A percentile compares a stretch with the other conserved stretches of the same genome.
Conservation (phyloP, 768 basidiomycete genomes). For the Lentinula guzmanii region DNA sequence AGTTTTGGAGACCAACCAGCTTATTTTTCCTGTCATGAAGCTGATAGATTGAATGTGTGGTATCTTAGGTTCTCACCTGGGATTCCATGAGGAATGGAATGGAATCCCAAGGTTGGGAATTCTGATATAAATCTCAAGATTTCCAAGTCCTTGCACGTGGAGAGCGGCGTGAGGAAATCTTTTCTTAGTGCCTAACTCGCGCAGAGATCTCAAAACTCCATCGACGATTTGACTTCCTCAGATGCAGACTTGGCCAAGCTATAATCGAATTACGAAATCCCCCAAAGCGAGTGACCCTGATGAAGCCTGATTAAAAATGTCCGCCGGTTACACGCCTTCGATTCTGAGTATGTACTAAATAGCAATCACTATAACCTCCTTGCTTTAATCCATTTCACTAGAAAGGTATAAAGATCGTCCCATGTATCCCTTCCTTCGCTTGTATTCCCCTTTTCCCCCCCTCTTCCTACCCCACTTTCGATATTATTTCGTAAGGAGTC, state of each 20-base stretch:
- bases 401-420: slow-evolving; percentile 1
- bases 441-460: slow-evolving; percentile 15
- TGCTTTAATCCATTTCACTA: background rate
- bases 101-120: background rate
- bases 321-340: slow-evolving; percentile 5
- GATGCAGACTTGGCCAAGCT: background rate
- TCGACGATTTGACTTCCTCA: background rate
- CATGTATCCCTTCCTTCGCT: slow-evolving; percentile 22
- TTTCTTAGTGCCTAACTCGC: background rate
- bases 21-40: too few species aligned
- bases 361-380: background rate
- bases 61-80: background rate
- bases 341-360: background rate
- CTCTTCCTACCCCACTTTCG: background rate
- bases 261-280: background rate
- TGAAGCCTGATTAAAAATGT: slow-evolving; percentile 2
- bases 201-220: slow-evolving; percentile 1
- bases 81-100: background rate
- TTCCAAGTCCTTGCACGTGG: slow-evolving; percentile 1
- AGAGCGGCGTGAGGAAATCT: background rate
- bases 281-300: background rate
- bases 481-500: slow-evolving; percentile 2
- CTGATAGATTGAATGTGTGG: too few species aligned
- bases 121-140: background rate
- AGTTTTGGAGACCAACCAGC: too few species aligned